Base-by-base conservation (phyloP, 371 early-diverging fungal species). In the Zychaea mexicana region DNA sequence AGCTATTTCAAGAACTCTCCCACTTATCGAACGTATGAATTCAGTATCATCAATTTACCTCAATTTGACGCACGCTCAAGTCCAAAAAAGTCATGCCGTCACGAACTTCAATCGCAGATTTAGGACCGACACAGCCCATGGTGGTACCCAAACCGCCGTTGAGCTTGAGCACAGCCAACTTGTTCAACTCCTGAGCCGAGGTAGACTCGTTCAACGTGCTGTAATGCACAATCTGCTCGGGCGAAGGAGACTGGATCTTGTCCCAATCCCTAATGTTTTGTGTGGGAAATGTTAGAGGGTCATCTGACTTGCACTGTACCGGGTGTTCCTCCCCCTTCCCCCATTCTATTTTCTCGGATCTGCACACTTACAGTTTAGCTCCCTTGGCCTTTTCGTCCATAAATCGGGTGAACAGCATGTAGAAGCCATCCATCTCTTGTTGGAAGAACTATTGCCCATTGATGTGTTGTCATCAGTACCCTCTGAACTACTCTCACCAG, bases 91-190 rank as follows among this genome's bases (percentile, higher is more conserved):
- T 98, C 92, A 96, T 93, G 30, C 96, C 94, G 71, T 98, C 97
- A 71, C 97, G 91, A 28, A 99, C 98, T 83, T 98, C 96, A 73
- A 99, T 99, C 42, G 96, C 99, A 75, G 92, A 91, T 83, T 99
- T 99, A 61, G 99, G 99, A n/a, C 99, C 99, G 62, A 96, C 94
- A 72, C 98, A 98, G 31, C 99, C 99, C 99, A 99, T 99, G 52
- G 99, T 97, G 27, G 99, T 99, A 62, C 99, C 99, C 33, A 99
- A 89, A 64, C 99, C 99, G 74, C 99, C 99, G 72, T 99, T 99
- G 56, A 99, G 87, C 85, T 99, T 99, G 53, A 99, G 84, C 7
- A 99, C 98, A 52, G 98, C 99, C 12, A 99, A 87, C 77, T 99
- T 99, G 66, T 81, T 81, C 21, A 99, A 86, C 54, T 90, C 86